phyloP scores from a whole-genome alignment of 352 stramenopile species.

The Aphanomyces stellatus region DNA sequence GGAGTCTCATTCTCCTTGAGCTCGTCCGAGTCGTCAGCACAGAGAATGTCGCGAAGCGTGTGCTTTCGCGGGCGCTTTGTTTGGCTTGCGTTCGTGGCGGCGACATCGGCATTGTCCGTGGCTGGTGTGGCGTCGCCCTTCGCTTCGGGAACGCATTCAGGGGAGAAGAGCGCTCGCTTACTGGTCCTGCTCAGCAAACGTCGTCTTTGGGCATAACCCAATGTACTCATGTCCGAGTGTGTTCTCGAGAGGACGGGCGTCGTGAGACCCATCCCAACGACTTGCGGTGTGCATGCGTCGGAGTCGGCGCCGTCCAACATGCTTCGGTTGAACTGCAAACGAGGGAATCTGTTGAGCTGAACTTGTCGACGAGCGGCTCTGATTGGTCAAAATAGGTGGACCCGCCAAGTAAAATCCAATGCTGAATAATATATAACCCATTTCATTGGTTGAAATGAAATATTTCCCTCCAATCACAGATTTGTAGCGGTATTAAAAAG shows the following conservation, averaged over 20 bases:
- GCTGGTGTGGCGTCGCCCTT: neutral
- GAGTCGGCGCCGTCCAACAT: neutral
- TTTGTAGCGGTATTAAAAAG: too few relatives aligned
- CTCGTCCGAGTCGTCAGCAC: neutral
- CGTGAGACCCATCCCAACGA: neutral
- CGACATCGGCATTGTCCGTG: too few relatives aligned
- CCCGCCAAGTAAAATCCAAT: too few relatives aligned
- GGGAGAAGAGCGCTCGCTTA: conserved; percentile 14
- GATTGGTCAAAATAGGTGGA: too few relatives aligned
- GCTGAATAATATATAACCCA: too few relatives aligned
- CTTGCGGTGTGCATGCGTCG: neutral
- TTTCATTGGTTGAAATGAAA: neutral
- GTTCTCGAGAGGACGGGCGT: neutral
- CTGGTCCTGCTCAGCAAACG: neutral
- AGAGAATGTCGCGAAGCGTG: neutral
- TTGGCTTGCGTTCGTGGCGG: too few relatives aligned
- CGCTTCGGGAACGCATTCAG: neutral
- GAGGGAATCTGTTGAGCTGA: too few relatives aligned
- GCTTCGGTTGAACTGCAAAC: neutral
- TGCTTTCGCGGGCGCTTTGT: neutral
- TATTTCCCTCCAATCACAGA: too few relatives aligned
- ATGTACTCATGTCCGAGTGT: neutral
- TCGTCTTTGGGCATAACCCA: neutral
- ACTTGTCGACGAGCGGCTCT: too few relatives aligned
- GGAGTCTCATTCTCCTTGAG: neutral